These are phyloP conservation scores for Xerocomellus chrysenteron DNA, from an alignment of 768 basidiomycete species.

Conservation along the genomic window DNA sequence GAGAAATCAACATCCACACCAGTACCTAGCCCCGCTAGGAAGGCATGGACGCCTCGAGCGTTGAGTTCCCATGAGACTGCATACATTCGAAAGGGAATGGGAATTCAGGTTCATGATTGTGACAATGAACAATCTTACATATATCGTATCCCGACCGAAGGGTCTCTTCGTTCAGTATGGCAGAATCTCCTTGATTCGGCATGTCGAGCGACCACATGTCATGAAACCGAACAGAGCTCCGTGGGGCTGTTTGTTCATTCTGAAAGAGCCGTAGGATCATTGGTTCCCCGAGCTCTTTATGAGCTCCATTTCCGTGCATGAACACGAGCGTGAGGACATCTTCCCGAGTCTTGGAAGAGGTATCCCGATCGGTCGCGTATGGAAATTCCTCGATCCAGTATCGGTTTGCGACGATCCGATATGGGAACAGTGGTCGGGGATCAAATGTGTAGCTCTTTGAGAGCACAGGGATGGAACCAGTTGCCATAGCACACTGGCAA, in stretches of 20 bases:
- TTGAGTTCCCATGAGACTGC: slow-evolving; percentile 6
- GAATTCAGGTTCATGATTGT: neutral
- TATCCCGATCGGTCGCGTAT: neutral
- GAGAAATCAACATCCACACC: slow-evolving; percentile 12
- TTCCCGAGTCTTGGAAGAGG: neutral
- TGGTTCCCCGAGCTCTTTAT: slow-evolving; percentile 13
- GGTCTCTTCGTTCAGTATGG: too few species aligned
- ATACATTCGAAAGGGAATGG: neutral
- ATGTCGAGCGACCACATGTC: slow-evolving; percentile 10
- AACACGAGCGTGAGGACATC: slow-evolving; percentile 1
- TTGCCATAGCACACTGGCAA: neutral
- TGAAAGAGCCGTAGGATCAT: neutral
- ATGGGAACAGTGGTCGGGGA: slow-evolving; percentile 9
- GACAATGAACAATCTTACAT: too few species aligned
- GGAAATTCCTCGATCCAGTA: neutral
- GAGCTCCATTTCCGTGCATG: neutral
- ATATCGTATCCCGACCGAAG: too few species aligned
- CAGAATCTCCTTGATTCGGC: too few species aligned
- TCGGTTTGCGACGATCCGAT: slow-evolving; percentile 7
- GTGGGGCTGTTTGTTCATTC: neutral
- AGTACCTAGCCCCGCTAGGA: slow-evolving; percentile 1
- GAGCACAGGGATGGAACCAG: neutral
- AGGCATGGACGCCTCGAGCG: slow-evolving; percentile 7
- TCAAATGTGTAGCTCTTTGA: slow-evolving; percentile 8
- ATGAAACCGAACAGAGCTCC: neutral